Conservation (phyloP, 1,284 basidiomycete species). For the Marasmius tenuissimus region DNA sequence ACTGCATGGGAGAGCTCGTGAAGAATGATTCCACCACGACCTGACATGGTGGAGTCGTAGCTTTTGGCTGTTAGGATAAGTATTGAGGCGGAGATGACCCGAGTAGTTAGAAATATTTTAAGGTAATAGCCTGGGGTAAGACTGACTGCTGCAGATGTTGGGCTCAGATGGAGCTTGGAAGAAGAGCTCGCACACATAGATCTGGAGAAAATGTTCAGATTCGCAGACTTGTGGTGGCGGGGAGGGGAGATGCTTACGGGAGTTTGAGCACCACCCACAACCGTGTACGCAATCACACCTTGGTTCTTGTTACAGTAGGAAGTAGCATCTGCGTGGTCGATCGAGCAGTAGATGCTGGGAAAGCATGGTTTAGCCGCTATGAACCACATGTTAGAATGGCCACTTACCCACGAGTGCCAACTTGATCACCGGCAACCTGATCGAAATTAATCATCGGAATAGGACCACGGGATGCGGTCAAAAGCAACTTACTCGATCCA, state of each 20-base stretch:
- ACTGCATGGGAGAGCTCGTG: constrained; percentile 18
- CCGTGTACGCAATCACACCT: constrained; percentile 11
- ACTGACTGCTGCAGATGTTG: constrained; percentile 10
- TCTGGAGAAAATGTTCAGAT: not conserved
- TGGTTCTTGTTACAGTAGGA: constrained; percentile 3
- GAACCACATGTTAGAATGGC: no score
- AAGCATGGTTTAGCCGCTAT: no score
- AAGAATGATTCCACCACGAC: constrained; percentile 15
- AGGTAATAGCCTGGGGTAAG: not conserved
- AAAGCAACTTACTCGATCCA: constrained; percentile 6
- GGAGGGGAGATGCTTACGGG: no score
- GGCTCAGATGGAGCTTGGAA: constrained; percentile 5
- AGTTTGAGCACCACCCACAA: not conserved
- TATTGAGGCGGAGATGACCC: not conserved
- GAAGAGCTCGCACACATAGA: constrained; percentile 16
- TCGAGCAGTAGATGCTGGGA: constrained; percentile 9
- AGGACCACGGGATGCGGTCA: no score
- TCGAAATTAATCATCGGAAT: not conserved
- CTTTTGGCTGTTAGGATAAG: not conserved
- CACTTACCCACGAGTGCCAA: no score
- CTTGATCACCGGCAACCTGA: constrained; percentile 12
- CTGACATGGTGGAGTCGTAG: constrained; percentile 11
- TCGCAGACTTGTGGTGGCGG: no score
- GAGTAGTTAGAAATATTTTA: no score
- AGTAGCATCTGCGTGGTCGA: constrained; percentile 7